phyloP scores from a whole-genome alignment of 179 eudicot species.

The Nepenthes alata region DNA sequence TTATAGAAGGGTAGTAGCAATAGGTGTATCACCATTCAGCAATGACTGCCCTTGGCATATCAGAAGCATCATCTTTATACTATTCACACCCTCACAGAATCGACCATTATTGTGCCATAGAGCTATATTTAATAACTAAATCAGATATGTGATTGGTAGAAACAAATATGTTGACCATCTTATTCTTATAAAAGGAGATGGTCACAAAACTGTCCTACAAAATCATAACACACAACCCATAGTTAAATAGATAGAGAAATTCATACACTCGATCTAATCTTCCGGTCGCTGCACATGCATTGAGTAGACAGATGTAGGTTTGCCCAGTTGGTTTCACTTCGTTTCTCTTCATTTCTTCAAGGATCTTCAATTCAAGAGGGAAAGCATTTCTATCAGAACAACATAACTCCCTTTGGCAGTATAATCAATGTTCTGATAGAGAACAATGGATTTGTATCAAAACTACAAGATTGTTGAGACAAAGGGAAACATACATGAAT shows the following conservation, averaged over 20 bases:
- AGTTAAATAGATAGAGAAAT: not conserved
- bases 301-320: slow-evolving; percentile 79
- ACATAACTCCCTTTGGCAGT: not conserved
- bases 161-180: no score
- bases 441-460: not conserved
- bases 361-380: slow-evolving; percentile 38
- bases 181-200: no score
- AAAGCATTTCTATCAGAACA: slow-evolving; percentile 3
- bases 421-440: not conserved
- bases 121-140: not conserved
- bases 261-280: slow-evolving; percentile 80
- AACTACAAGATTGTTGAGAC: not conserved
- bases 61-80: not conserved
- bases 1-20: not conserved
- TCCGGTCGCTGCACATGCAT: slow-evolving; percentile 79
- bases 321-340: slow-evolving; percentile 92
- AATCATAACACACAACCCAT: no score
- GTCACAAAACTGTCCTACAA: no score
- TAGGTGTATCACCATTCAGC: not conserved
- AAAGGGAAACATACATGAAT: slow-evolving; percentile 35
- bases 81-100: not conserved
- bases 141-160: no score
- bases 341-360: slow-evolving; percentile 87
- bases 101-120: not conserved
- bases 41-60: not conserved